These are phyloP conservation scores for Iberis amara DNA, from an alignment of 441 rosid genomes.

Conservation along the genomic window DNA sequence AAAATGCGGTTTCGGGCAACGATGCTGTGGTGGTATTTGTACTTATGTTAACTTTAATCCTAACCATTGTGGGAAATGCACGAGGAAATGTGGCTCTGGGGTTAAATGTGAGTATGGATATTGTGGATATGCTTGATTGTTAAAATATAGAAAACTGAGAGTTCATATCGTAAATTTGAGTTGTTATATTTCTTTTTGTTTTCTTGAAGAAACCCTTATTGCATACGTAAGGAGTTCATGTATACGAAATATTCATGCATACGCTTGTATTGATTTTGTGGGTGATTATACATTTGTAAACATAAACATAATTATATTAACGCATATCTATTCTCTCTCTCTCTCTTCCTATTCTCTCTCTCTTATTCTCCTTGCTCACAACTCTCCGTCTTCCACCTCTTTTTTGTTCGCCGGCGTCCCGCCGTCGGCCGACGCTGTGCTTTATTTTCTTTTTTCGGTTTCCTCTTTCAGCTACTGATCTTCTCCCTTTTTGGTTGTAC, in stretches of 20 bases:
- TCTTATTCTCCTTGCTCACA: too few species aligned
- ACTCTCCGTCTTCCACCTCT: too few species aligned
- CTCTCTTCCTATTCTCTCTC: too few species aligned
- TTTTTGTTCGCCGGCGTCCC: too few species aligned
- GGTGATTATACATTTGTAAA: slow-evolving; percentile 16
- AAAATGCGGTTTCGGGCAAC: slow-evolving; percentile 47
- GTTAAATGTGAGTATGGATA: slow-evolving; percentile 48
- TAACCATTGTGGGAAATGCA: slow-evolving; percentile 63
- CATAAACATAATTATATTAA: slow-evolving; percentile 7
- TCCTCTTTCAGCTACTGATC: too few species aligned
- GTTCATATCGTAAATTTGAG: slow-evolving; percentile 17
- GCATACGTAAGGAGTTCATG: slow-evolving; percentile 10
- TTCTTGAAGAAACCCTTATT: not conserved
- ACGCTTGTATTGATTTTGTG: slow-evolving; percentile 15
- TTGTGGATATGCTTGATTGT: slow-evolving; percentile 63
- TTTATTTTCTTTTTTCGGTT: too few species aligned
- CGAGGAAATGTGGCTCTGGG: slow-evolving; percentile 40
- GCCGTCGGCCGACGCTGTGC: too few species aligned
- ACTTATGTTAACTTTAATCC: slow-evolving; percentile 30
- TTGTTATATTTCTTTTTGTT: not conserved
- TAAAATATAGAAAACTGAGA: not conserved
- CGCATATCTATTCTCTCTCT: too few species aligned
- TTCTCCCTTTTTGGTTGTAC: too few species aligned
- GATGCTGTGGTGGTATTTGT: slow-evolving; percentile 57
- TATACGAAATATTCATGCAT: slow-evolving; percentile 11